Base-by-base conservation (phyloP, 2,329 filamentous ascomycete genomes). In the Colletotrichum phormii region DNA sequence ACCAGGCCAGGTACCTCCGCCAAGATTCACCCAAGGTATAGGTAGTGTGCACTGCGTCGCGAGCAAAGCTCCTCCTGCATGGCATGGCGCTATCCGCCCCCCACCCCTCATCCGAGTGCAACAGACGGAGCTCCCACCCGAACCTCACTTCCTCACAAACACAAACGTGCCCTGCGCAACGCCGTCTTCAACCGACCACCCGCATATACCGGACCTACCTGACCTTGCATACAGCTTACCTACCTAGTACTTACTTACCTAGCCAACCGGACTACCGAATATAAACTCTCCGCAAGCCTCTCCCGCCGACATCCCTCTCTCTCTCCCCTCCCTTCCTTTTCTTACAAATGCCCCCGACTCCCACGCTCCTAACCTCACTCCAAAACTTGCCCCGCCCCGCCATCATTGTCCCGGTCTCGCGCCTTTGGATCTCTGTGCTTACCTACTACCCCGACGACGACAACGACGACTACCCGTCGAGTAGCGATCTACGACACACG, bases 251-350 rank as follows among this genome's bases (percentile, higher is more conserved):
- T 26, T 26, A 26, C 26, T 26, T 26, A 26, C 26, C 18, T 11
- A 13, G 26, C 5, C 37, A 5, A 53, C 12, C 62, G 33, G 15
- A 11, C 46, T 26, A n/a, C 35, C 49, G 63, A 57, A 55, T 57
- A 65, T 66, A 67, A 68, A 68, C 65, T 60, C 55, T 9, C 57
- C 64, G 51, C 64, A 53, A 63, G 51, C 58, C 54, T n/a, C 60
- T 5, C 31, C n/a, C 18, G n/a, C 29, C 42, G 42, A 49, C 42
- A n/a, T 13, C 29, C 42, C 51, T 37, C 33, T 7, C 26, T 26
- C 26, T 54, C n/a, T n/a, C n/a, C n/a, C n/a, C n/a, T 15, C 60
- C 31, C 29, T 18, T 60, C 8, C 42, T 26, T 33, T 26, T 26
- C 26, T 26, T 26, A 26, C 57, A 49, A 49, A 29, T 29, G 8